phyloP scores from a whole-genome alignment of 257 asterid species.

The Cynanchum wilfordii region DNA sequence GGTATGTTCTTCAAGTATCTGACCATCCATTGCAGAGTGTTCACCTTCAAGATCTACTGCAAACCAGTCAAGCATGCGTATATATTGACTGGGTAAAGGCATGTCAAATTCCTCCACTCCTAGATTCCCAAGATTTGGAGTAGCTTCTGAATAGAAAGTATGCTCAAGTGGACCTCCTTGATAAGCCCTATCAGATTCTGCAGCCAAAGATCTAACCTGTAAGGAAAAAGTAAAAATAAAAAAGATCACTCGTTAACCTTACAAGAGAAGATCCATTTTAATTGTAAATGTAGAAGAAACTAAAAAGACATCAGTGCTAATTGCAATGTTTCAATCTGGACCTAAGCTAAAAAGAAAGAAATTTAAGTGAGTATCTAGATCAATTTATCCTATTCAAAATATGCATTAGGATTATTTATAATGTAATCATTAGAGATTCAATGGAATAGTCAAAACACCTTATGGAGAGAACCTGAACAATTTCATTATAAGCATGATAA shows the following conservation, averaged over 20 bases:
- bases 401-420: background rate
- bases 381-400: background rate
- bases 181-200: constrained; percentile 89
- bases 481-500: background rate
- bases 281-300: background rate
- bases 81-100: constrained; percentile 59
- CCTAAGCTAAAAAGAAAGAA: background rate
- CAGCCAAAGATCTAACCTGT: constrained; percentile 91
- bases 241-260: background rate
- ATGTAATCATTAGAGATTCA: background rate
- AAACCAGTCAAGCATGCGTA: constrained; percentile 91
- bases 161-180: constrained; percentile 84
- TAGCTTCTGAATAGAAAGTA: constrained; percentile 47
- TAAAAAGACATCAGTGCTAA: background rate
- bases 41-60: constrained; percentile 99
- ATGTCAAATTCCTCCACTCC: constrained; percentile 45
- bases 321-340: background rate
- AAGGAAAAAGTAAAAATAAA: constrained; percentile 18
- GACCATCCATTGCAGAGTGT: constrained; percentile 99
- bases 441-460: background rate
- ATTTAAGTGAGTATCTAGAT: background rate
- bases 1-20: constrained; percentile 92
- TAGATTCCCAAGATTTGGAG: constrained; percentile 26
- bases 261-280: background rate
- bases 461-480: background rate